These are phyloP conservation scores for Lathyrus oleraceus DNA, from an alignment of 306 rosid species.

Conservation along the genomic window DNA sequence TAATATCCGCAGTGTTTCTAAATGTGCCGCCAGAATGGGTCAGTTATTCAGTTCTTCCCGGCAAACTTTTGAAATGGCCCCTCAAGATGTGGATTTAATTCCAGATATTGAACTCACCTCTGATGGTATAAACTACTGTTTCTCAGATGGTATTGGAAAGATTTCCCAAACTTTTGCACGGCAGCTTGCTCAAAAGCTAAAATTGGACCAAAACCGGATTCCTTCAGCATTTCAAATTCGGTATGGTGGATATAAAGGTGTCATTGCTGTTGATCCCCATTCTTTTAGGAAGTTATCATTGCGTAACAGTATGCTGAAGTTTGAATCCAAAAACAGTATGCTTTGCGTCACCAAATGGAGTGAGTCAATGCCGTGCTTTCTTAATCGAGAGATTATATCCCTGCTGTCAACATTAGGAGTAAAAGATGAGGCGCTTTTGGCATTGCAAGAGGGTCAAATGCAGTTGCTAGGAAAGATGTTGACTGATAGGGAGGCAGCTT, in stretches of 20 bases:
- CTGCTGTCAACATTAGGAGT: slow-evolving; percentile 81
- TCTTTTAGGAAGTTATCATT: slow-evolving; percentile 79
- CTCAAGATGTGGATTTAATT: slow-evolving; percentile 75
- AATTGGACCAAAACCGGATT: slow-evolving; percentile 49
- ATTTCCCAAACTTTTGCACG: slow-evolving; percentile 75
- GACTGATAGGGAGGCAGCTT: slow-evolving; percentile 59
- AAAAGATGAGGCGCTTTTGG: slow-evolving; percentile 70
- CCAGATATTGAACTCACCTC: slow-evolving; percentile 70
- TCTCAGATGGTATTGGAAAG: slow-evolving; percentile 98
- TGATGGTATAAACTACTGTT: slow-evolving; percentile 74
- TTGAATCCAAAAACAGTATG: slow-evolving; percentile 80
- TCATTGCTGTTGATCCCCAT: slow-evolving; percentile 73
- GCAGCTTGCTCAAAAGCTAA: slow-evolving; percentile 75
- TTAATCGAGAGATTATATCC: slow-evolving; percentile 82
- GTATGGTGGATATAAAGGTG: slow-evolving; percentile 96
- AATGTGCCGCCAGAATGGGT: slow-evolving; percentile 99
- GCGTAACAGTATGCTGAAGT: slow-evolving; percentile 85
- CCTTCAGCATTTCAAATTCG: slow-evolving; percentile 98
- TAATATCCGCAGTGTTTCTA: slow-evolving; percentile 78
- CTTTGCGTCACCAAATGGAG: slow-evolving; percentile 84
- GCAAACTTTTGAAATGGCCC: slow-evolving; percentile 68
- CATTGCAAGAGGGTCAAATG: slow-evolving; percentile 74
- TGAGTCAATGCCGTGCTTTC: slow-evolving; percentile 82
- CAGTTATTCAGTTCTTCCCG: slow-evolving; percentile 87
- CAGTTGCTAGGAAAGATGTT: slow-evolving; percentile 65